Evolutionary conservation across 1,139 yeast genomes (phyloP).

Genomic region (Zygoascus sp.): DNA sequence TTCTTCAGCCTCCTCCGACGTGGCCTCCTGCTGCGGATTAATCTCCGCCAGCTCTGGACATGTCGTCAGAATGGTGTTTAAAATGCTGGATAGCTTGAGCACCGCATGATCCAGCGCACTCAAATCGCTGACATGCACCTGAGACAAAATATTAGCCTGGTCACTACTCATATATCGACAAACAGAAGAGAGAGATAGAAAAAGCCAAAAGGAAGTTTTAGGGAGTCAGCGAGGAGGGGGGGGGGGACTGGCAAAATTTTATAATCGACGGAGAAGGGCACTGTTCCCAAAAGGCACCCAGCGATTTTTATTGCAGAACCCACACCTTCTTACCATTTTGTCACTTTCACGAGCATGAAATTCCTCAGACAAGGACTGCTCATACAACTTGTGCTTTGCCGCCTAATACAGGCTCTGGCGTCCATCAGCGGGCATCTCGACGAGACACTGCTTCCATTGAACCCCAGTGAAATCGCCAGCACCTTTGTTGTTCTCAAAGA

Average conservation of each 20-base stretch:
- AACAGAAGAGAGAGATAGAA: neutral
- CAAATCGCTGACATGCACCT: conserved; percentile 28
- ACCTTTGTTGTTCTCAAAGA: conserved; percentile 12
- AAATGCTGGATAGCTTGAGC: conserved; percentile 47
- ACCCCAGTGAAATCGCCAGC: conserved; percentile 10
- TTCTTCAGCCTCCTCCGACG: conserved; percentile 35
- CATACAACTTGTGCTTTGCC: neutral
- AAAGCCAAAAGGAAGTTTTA: no score
- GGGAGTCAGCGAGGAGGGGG: no score
- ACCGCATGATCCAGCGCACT: conserved; percentile 48
- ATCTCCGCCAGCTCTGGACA: conserved; percentile 49
- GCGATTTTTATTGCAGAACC: no score
- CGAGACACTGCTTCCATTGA: conserved; percentile 13
- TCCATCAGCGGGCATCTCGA: conserved; percentile 11
- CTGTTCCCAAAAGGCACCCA: no score
- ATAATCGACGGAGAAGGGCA: no score
- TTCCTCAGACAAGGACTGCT: neutral
- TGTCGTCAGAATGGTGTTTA: conserved; percentile 48
- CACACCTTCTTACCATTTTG: no score
- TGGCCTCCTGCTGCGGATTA: conserved; percentile 33
- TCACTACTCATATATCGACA: neutral
- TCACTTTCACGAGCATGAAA: conserved; percentile 9
- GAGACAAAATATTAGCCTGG: neutral
- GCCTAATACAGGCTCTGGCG: neutral
- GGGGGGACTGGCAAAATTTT: no score